These are phyloP conservation scores for Melastoma candidum DNA, from an alignment of 441 rosid genomes.

Conservation along the genomic window DNA sequence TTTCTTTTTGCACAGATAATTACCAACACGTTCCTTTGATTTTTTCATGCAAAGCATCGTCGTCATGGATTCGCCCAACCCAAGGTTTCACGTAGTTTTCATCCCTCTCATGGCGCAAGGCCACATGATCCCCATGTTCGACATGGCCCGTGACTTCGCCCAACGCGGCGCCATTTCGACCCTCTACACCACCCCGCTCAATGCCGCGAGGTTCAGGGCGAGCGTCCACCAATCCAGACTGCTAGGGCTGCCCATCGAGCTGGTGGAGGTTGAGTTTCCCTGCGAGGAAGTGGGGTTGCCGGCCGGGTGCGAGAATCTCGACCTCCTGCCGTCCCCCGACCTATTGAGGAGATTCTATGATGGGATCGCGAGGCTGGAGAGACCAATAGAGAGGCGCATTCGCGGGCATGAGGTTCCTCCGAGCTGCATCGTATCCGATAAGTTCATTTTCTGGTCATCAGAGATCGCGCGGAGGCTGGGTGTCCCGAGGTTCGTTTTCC, in stretches of 20 bases:
- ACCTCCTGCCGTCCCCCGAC: slow-evolving; percentile 32
- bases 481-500: slow-evolving; percentile 40
- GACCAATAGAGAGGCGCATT: slow-evolving; percentile 31
- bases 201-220: slow-evolving; percentile 9
- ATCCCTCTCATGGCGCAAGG: slow-evolving; percentile 56
- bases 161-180: slow-evolving; percentile 5
- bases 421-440: slow-evolving; percentile 44
- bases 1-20: no score
- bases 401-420: slow-evolving; percentile 23
- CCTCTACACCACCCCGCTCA: slow-evolving; percentile 15
- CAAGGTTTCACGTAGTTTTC: slow-evolving; percentile 26
- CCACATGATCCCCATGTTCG: slow-evolving; percentile 44
- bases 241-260: slow-evolving; percentile 6
- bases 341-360: slow-evolving; percentile 25
- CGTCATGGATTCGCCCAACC: no score
- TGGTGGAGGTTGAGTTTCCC: slow-evolving; percentile 27
- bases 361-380: slow-evolving; percentile 26
- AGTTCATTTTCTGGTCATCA: slow-evolving; percentile 33
- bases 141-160: slow-evolving; percentile 20
- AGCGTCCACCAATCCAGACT: not conserved
- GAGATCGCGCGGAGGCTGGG: slow-evolving; percentile 26
- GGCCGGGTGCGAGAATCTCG: slow-evolving; percentile 37
- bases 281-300: slow-evolving; percentile 36
- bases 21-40: no score
- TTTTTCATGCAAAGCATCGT: no score